Evolutionary conservation across 768 basidiomycete species (phyloP).

Genomic region (Mycena sanguinolenta): DNA sequence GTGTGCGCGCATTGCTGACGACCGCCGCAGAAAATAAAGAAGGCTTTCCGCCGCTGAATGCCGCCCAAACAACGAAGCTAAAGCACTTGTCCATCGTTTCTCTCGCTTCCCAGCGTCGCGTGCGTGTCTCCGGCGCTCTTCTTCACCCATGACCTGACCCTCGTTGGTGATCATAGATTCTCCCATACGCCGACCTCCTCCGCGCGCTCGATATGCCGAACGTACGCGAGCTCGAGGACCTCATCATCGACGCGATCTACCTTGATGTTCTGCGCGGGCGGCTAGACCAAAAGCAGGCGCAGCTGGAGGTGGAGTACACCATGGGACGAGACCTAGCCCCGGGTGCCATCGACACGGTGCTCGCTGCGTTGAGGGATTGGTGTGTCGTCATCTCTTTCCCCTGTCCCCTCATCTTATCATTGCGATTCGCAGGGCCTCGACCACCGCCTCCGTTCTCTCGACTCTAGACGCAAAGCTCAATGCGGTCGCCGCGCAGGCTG

Average conservation of each 20-base stretch:
- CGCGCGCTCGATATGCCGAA: constrained; percentile 79
- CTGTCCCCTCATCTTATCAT: neutral
- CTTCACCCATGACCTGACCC: neutral
- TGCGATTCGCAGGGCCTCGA: constrained; percentile 68
- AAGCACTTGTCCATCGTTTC: constrained; percentile 94
- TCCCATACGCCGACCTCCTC: constrained; percentile 84
- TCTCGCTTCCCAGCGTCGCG: constrained; percentile 82
- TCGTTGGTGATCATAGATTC: constrained; percentile 65
- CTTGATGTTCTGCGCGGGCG: constrained; percentile 90
- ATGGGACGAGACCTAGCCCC: constrained; percentile 94
- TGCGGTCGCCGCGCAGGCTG: constrained; percentile 61
- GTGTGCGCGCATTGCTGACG: neutral
- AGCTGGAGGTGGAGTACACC: constrained; percentile 92
- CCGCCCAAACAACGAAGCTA: constrained; percentile 85
- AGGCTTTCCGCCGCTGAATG: constrained; percentile 74
- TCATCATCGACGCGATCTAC: constrained; percentile 98
- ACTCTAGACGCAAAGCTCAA: constrained; percentile 81
- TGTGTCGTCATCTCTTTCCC: constrained; percentile 46
- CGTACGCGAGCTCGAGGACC: constrained; percentile 93
- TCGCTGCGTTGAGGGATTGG: constrained; percentile 78
- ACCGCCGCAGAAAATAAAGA: constrained; percentile 70
- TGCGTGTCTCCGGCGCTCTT: constrained; percentile 52
- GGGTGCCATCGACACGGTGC: constrained; percentile 70
- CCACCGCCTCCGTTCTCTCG: constrained; percentile 76
- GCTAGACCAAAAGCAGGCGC: constrained; percentile 92